phyloP scores from a whole-genome alignment of 2,329 filamentous ascomycete species.

The Beauveria scarabaeidicola region DNA sequence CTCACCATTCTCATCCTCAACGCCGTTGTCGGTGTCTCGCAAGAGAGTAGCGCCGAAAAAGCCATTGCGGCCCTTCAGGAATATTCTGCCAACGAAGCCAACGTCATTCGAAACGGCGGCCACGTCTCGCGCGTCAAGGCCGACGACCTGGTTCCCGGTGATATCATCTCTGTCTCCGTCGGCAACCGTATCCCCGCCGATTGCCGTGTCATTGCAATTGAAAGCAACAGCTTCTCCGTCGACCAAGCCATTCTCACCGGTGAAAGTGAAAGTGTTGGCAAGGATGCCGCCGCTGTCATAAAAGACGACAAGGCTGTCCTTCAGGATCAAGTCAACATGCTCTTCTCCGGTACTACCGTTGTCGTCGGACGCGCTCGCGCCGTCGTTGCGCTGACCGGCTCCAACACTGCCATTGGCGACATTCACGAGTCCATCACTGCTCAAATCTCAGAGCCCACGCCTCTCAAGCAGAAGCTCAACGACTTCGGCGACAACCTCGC shows the following conservation, averaged over 20 bases:
- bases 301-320: constrained; percentile 80
- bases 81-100: constrained; percentile 97
- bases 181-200: constrained; percentile 93
- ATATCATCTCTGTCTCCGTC: constrained; percentile 79
- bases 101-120: constrained; percentile 74
- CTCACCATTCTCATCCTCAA: constrained; percentile 95
- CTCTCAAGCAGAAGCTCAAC: constrained; percentile 96
- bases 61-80: constrained; percentile 96
- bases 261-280: constrained; percentile 93
- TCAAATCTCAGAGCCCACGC: constrained; percentile 95
- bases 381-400: constrained; percentile 81
- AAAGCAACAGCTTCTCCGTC: constrained; percentile 94
- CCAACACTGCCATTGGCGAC: constrained; percentile 89
- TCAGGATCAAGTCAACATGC: constrained; percentile 95
- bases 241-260: constrained; percentile 97
- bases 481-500: constrained; percentile 94
- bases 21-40: constrained; percentile 92
- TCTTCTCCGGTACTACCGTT: constrained; percentile 97
- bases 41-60: constrained; percentile 98
- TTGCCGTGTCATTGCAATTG: constrained; percentile 79
- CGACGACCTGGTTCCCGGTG: constrained; percentile 93
- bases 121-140: constrained; percentile 77
- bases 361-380: constrained; percentile 90
- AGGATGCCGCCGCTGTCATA: constrained; percentile 60
- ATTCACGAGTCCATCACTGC: constrained; percentile 98